Base-by-base conservation (phyloP, 495 filamentous ascomycete species). In the Lasiosphaeris hirsuta region DNA sequence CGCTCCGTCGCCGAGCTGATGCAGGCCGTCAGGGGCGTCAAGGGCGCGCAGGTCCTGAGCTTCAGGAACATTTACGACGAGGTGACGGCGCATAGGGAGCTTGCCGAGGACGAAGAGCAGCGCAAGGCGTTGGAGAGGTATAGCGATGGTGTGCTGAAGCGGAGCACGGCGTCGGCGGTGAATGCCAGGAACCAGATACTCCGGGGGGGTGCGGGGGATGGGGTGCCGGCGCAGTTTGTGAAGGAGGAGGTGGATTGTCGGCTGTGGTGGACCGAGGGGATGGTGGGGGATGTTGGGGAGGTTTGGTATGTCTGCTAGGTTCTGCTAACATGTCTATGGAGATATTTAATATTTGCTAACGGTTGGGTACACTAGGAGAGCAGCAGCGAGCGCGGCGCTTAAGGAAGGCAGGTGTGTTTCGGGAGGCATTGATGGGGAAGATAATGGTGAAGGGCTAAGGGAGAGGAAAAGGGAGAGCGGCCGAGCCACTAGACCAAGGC, bases 1-100 rank as follows among this genome's bases (percentile, higher is more conserved):
- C 75, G 82, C 9, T 77, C 80, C 3, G 64, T 63, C 47, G 62
- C 69, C 7, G 70, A 70, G 11, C 66, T 69, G 13, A 86, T 86
- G 65, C 84, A 86, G 70, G 79, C 72, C 14, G 73, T 84, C n/a
- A 82, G 81, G 11, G 84, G 84, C 47, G 74, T 82, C 8, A 85
- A 84, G 62, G 84, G 84, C 7, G 47, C 64, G 0, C 64, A 71
- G 36, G 66, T 64, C n/a, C 40, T 64, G 40, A 40, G 50, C 9
- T 64, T 45, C 41, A 19, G 30, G n/a, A 44, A 55, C 42, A 61
- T 64, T 1, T 50, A 58, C 43, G 23, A 30, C 9, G 33, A 40
- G 4, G 49, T 45, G 1, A 10, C 30, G 0, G 36, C 10, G 0
- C 49, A 51, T 39, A 53, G 57, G 0, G 14, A 23, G 10, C 5